Conservation (phyloP, 1,284 basidiomycete species). For the Ustilago crameri region DNA sequence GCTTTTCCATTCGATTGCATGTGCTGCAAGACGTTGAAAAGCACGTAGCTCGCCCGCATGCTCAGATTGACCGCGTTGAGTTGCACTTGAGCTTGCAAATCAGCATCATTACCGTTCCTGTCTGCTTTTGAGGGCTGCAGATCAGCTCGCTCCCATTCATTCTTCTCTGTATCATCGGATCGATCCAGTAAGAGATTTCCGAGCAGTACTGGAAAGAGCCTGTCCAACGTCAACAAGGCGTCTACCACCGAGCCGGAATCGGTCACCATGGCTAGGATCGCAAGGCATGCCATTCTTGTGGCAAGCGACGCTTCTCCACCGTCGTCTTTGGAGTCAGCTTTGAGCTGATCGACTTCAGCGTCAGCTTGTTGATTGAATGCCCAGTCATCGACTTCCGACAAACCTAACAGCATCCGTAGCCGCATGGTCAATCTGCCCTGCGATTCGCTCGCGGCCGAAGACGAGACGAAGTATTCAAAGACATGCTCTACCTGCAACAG, state of each 20-base stretch:
- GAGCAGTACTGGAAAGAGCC: conserved; percentile 25
- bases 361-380: conserved; percentile 4
- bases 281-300: conserved; percentile 35
- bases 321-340: neutral
- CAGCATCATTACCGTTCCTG: neutral
- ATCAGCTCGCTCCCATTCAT: conserved; percentile 32
- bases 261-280: conserved; percentile 31
- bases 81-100: conserved; percentile 16
- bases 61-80: conserved; percentile 34
- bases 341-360: neutral
- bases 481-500: conserved; percentile 80
- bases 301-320: conserved; percentile 32
- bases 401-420: conserved; percentile 28
- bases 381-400: conserved; percentile 38
- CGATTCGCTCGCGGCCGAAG: neutral
- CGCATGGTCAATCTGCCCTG: conserved; percentile 23
- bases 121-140: conserved; percentile 3
- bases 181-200: conserved; percentile 21
- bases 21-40: conserved; percentile 28
- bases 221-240: conserved; percentile 22
- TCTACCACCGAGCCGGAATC: conserved; percentile 10
- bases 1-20: neutral
- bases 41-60: conserved; percentile 34
- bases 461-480: conserved; percentile 18
- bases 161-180: conserved; percentile 22